Conservation (phyloP, 805 yeast genomes). For the Barnettozyma californica region DNA sequence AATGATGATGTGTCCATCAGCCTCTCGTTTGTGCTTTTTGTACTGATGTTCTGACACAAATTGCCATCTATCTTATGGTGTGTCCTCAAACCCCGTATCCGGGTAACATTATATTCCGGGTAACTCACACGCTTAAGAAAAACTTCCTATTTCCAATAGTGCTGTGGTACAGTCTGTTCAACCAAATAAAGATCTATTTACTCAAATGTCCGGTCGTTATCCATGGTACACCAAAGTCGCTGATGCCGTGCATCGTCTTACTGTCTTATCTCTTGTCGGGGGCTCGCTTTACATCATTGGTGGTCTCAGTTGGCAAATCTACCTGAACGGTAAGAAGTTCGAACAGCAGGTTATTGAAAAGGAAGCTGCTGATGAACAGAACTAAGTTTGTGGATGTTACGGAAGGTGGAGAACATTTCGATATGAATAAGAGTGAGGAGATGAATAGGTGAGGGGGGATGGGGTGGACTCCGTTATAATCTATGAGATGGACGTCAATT, state of each 20-base stretch:
- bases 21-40: not conserved
- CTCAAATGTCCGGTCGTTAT: conserved; percentile 38
- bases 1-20: not conserved
- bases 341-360: conserved; percentile 31
- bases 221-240: conserved; percentile 76
- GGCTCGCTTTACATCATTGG: conserved; percentile 44
- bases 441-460: not conserved
- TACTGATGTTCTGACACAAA: not conserved
- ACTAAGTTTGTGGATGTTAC: not conserved
- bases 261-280: conserved; percentile 64
- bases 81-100: not conserved
- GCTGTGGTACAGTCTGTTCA: too few relatives aligned
- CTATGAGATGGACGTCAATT: not conserved
- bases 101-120: not conserved
- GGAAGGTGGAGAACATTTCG: not conserved
- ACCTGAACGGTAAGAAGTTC: conserved; percentile 46
- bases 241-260: conserved; percentile 67
- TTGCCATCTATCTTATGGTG: not conserved
- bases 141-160: not conserved
- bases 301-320: conserved; percentile 47
- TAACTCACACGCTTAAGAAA: not conserved
- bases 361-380: conserved; percentile 2
- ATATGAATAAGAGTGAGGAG: not conserved
- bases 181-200: not conserved
- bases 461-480: not conserved